Evolutionary conservation across 1,139 yeast species (phyloP), one percentile per base, ranked within the genome.

Genomic region (Kodamaea plutei): DNA sequence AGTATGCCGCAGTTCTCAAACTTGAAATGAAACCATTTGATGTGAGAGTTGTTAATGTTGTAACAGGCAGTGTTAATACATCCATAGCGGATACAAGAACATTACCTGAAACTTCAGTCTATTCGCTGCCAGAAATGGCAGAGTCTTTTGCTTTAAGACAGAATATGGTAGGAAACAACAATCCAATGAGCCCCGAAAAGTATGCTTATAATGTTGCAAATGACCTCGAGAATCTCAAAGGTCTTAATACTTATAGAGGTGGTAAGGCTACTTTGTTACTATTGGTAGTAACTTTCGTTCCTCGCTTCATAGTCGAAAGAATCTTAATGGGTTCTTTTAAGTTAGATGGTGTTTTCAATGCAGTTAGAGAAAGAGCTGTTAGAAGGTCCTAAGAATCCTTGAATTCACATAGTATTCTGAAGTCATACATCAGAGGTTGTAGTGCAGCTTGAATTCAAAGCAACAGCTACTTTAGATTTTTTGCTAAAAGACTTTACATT

Each of bases 11-110:
- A 30, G 68, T 70, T 2, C 61, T 84, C 34, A 73, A 81, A 28
- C 49, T 80, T 20, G 94, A 84, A 55, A 51, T 84, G 66, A 73
- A 72, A 47, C 85, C 89, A 2, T 81, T 83, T 47, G 84, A 72
- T 12, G 91, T 84, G 11, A 65, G 74, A 32, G 93, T 84, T 2
- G 64, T 84, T 37, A 83, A 81, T 30, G 74, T 81, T 4, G 60
- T 78, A 28, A 82, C 93, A 4, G 87, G 58, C 23, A 84, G 79
- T 22, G 85, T 80, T 15, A 54, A 64, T 23, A 81, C 89, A 8
- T 71, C 69, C 30, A 76, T 80, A 39, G 78, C 73, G 1, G 82
- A 76, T 42, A 64, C 37, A 13, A 30, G 44, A 26, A 67, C 74
- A 0, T 53, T 82, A 25, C 84, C 87, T 2, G 56, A 56, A 18